phyloP scores from a whole-genome alignment of 2,329 filamentous ascomycete species.

The Neoarthrinium moseri region DNA sequence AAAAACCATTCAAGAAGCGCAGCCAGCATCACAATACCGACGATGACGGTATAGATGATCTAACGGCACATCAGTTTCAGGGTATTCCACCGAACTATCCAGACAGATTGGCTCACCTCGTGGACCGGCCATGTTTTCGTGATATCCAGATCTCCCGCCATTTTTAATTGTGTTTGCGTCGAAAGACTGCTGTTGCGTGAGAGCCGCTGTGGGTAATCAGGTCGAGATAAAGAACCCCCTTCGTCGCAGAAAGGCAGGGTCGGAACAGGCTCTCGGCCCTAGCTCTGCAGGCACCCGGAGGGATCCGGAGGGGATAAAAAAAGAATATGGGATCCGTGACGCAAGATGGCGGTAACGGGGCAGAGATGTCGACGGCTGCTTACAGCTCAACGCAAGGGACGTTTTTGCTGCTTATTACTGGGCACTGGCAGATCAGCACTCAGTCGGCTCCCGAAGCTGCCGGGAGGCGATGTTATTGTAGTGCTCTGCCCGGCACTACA shows the following conservation, averaged over 20 bases:
- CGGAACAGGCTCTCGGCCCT: background rate
- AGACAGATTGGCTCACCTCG: conserved; percentile 36
- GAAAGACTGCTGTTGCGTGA: background rate
- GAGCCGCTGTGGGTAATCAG: too few species aligned
- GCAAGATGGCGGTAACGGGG: conserved; percentile 4
- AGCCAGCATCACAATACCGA: conserved; percentile 78
- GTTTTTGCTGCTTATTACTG: conserved; percentile 5
- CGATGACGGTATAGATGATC: conserved; percentile 82
- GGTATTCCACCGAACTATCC: background rate
- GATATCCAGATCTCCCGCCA: conserved; percentile 39
- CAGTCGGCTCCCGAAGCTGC: too few species aligned
- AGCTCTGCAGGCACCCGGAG: conserved; percentile 5
- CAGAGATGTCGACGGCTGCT: conserved; percentile 19
- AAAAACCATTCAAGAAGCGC: conserved; percentile 92
- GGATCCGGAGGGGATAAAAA: conserved; percentile 6
- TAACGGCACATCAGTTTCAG: conserved; percentile 34
- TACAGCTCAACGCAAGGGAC: conserved; percentile 20
- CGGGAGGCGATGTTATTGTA: background rate
- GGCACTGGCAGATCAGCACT: background rate
- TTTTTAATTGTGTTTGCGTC: background rate
- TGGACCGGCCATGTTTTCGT: conserved; percentile 49
- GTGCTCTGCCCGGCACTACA: background rate
- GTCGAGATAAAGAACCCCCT: background rate
- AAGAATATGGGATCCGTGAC: conserved; percentile 4
- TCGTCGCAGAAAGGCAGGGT: background rate